Evolutionary conservation across 2,329 filamentous ascomycete species (phyloP).

Genomic region (Epichloe coenophiala): DNA sequence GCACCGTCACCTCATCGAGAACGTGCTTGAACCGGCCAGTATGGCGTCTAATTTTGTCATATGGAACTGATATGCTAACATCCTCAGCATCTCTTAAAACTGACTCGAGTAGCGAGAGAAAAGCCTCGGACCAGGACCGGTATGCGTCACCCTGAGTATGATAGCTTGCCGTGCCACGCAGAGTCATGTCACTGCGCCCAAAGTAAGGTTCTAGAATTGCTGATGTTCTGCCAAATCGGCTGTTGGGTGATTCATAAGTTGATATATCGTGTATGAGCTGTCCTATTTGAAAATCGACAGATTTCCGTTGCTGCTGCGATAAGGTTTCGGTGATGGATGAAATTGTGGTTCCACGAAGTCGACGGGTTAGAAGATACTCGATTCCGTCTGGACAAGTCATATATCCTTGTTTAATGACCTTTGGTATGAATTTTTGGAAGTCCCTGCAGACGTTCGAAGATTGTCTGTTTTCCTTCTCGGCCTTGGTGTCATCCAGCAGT

Average conservation of each 20-base stretch:
- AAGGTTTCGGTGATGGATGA: conserved; percentile 21
- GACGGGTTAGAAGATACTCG: conserved; percentile 30
- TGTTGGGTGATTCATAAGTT: conserved; percentile 28
- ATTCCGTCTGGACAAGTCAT: conserved; percentile 15
- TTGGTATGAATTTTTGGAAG: conserved; percentile 21
- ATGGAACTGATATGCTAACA: conserved; percentile 42
- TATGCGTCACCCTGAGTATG: conserved; percentile 1
- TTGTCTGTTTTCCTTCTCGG: neutral
- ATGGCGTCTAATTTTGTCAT: conserved; percentile 39
- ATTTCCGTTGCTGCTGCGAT: conserved; percentile 19
- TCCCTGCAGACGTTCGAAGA: too few species aligned
- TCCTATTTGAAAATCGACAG: conserved; percentile 34
- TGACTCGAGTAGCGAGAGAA: conserved; percentile 41
- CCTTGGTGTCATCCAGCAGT: neutral
- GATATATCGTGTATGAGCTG: conserved; percentile 31
- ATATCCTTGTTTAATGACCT: conserved; percentile 25
- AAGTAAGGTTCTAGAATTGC: conserved; percentile 10
- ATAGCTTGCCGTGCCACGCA: neutral
- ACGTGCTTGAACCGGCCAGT: conserved; percentile 33
- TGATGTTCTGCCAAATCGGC: conserved; percentile 29
- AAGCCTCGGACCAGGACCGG: conserved; percentile 41
- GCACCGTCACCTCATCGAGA: conserved; percentile 37
- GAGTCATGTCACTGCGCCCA: neutral
- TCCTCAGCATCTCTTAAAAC: conserved; percentile 48
- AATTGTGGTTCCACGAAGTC: conserved; percentile 25